phyloP scores from a whole-genome alignment of 2,329 filamentous ascomycete species.

The Coniochaeta prunicola region DNA sequence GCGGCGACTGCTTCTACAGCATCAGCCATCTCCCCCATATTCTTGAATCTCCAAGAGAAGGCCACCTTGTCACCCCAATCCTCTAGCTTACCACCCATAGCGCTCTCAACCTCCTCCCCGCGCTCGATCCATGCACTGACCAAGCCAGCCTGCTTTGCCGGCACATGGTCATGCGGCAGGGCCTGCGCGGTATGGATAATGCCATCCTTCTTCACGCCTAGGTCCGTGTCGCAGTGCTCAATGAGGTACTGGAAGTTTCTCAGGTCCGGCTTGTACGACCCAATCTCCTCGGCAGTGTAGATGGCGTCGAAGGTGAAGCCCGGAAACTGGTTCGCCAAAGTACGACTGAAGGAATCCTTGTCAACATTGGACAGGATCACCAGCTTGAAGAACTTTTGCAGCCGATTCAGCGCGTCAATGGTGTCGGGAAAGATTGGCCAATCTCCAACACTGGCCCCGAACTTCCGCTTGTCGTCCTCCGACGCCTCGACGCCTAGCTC shows the following conservation, averaged over 20 bases:
- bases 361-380: conserved; percentile 57
- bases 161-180: conserved; percentile 59
- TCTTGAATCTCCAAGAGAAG: conserved; percentile 30
- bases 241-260: conserved; percentile 63
- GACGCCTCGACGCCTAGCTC: conserved; percentile 30
- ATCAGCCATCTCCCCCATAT: conserved; percentile 28
- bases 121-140: conserved; percentile 59
- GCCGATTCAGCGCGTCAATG: conserved; percentile 38
- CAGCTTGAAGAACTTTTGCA: conserved; percentile 47
- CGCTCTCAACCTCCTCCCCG: conserved; percentile 27
- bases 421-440: conserved; percentile 55
- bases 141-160: conserved; percentile 53
- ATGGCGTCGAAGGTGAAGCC: conserved; percentile 51
- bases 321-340: conserved; percentile 29
- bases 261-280: conserved; percentile 61
- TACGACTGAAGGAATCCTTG: conserved; percentile 27
- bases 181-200: conserved; percentile 64
- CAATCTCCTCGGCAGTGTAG: conserved; percentile 65
- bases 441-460: conserved; percentile 41
- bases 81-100: conserved; percentile 9
- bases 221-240: conserved; percentile 38
- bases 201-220: conserved; percentile 42
- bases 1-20: too few relatives aligned
- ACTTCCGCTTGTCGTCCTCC: conserved; percentile 20
- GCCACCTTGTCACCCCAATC: conserved; percentile 19